A percentile compares a stretch with the other conserved stretches of the same genome.
Conservation (phyloP, 306 rosid species). For the Dalbergia cultrata region DNA sequence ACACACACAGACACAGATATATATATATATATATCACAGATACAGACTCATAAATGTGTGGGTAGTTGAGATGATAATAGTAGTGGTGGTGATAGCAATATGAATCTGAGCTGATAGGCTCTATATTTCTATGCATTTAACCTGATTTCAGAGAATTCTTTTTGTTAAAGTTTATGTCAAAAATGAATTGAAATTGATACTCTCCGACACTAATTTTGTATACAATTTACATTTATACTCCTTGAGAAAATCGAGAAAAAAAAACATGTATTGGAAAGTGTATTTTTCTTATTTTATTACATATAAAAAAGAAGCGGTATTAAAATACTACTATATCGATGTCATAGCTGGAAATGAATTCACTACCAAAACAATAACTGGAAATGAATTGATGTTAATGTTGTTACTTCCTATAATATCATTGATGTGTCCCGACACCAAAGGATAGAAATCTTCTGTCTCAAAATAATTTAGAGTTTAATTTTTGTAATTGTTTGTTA, state of each 20-base stretch:
- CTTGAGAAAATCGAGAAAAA: too few species aligned
- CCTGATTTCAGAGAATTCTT: too few species aligned
- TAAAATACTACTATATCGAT: too few species aligned
- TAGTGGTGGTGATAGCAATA: neutral
- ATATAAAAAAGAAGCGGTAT: neutral
- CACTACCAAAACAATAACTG: too few species aligned
- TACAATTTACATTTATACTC: too few species aligned
- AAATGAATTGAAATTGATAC: too few species aligned
- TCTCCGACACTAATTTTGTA: neutral
- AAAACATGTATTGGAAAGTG: neutral
- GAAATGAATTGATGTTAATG: neutral
- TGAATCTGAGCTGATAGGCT: neutral
- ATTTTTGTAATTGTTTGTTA: too few species aligned
- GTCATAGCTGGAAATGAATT: neutral
- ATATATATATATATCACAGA: neutral
- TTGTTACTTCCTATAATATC: neutral
- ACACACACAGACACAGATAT: neutral
- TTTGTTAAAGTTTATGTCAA: neutral
- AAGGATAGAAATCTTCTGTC: too few species aligned
- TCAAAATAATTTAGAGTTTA: too few species aligned
- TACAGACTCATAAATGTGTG: neutral
- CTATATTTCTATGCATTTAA: too few species aligned
- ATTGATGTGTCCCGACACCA: too few species aligned
- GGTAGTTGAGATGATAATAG: neutral
- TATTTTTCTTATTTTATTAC: neutral